phyloP scores from a whole-genome alignment of 306 rosid species.

The Carpinus viminea region DNA sequence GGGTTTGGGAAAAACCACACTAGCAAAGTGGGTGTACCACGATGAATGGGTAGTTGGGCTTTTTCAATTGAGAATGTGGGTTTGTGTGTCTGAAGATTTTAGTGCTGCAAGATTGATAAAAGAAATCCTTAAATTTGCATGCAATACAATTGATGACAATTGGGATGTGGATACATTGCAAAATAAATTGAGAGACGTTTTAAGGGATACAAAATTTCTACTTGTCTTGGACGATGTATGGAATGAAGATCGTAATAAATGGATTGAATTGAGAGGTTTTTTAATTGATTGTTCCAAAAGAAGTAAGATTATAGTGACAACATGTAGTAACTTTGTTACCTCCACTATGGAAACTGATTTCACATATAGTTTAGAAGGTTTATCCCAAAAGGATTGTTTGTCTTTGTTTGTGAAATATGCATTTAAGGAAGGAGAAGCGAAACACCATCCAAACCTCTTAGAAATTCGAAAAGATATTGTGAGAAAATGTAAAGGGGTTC shows the following conservation, averaged over 20 bases:
- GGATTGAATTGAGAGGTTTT: background rate
- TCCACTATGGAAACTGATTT: background rate
- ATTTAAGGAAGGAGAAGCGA: constrained; percentile 17
- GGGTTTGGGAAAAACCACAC: too few species aligned
- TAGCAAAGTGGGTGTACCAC: constrained; percentile 13
- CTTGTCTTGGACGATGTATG: constrained; percentile 6
- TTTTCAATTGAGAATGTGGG: constrained; percentile 7
- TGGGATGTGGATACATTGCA: too few species aligned
- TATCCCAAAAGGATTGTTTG: background rate
- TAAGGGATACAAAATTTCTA: background rate
- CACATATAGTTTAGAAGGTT: background rate
- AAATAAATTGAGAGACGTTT: too few species aligned
- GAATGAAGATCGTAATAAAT: background rate
- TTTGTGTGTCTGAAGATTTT: background rate
- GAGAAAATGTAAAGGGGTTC: constrained; percentile 28
- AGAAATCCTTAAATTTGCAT: too few species aligned
- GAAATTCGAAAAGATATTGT: constrained; percentile 13
- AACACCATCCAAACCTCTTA: background rate
- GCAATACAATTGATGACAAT: too few species aligned
- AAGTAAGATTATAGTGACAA: background rate
- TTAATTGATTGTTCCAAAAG: background rate
- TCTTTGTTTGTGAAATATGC: constrained; percentile 24
- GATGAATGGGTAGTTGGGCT: background rate
- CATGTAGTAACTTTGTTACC: background rate
- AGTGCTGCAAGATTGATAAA: too few species aligned